phyloP scores from a whole-genome alignment of 805 yeast species.

The Metschnikowia baotianmanensis region DNA sequence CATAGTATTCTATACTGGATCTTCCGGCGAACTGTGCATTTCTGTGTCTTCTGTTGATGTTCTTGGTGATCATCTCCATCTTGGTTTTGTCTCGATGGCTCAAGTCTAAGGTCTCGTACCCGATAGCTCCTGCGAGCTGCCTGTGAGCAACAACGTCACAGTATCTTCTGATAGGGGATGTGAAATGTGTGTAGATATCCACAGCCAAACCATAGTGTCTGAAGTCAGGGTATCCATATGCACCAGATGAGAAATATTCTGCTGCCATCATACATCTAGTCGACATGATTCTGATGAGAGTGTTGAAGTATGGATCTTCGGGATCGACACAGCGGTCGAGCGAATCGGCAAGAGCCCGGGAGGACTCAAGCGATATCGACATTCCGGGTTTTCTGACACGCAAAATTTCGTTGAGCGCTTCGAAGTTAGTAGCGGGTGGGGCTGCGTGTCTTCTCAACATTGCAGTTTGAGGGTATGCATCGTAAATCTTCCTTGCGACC shows the following conservation, averaged over 20 bases:
- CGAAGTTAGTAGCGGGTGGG: conserved; percentile 96
- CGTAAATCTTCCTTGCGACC: conserved; percentile 90
- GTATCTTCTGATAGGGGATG: conserved; percentile 96
- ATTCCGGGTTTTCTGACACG: conserved; percentile 69
- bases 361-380: conserved; percentile 75
- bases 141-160: conserved; percentile 98
- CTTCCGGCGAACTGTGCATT: conserved; percentile 99
- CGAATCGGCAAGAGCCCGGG: conserved; percentile 90
- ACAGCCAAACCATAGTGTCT: conserved; percentile 97
- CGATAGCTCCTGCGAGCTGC: conserved; percentile 97
- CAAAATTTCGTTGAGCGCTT: conserved; percentile 82
- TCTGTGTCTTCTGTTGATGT: conserved; percentile 91
- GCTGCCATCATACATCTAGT: conserved; percentile 99
- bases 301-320: conserved; percentile 86
- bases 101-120: conserved; percentile 79
- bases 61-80: conserved; percentile 84
- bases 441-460: conserved; percentile 97
- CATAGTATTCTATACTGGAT: conserved; percentile 95
- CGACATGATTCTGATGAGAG: conserved; percentile 91
- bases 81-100: conserved; percentile 84
- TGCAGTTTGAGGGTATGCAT: conserved; percentile 95
- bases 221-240: conserved; percentile 85
- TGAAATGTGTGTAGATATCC: conserved; percentile 96
- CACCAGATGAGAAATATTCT: conserved; percentile 91
- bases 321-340: conserved; percentile 84